A percentile compares a stretch with the other conserved stretches of the same genome.
These are phyloP conservation scores for Chlorella sp. DNA, from an alignment of 139 green algal genomes.

Conservation along the genomic window DNA sequence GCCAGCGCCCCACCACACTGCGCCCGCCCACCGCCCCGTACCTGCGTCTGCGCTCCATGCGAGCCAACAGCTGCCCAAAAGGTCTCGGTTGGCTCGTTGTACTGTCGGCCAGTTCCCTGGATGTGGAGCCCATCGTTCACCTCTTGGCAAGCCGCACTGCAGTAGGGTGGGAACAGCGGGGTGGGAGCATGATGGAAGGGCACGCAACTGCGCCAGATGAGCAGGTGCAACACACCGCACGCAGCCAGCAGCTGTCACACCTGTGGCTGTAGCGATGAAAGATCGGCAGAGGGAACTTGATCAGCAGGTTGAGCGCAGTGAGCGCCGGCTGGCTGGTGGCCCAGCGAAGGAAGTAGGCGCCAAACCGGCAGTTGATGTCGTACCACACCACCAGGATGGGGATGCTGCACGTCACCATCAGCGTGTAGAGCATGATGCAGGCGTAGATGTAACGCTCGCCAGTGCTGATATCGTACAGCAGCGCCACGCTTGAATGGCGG, in stretches of 20 bases:
- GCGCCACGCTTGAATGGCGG: neutral
- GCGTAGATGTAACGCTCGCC: neutral
- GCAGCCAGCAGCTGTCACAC: neutral
- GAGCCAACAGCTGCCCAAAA: neutral
- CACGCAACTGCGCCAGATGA: neutral
- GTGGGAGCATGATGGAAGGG: neutral
- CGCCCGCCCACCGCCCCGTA: neutral
- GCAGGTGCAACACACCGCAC: neutral
- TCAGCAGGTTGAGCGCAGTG: neutral
- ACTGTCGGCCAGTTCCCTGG: neutral
- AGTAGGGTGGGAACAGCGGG: neutral
- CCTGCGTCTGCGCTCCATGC: neutral
- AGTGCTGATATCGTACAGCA: neutral
- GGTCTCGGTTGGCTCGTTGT: neutral
- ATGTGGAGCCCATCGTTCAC: neutral
- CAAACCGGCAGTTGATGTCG: conserved; percentile 6
- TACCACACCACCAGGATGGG: neutral
- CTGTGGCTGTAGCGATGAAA: conserved; percentile 4
- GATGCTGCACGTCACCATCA: neutral
- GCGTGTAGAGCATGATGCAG: neutral
- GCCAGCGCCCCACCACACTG: neutral
- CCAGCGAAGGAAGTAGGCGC: neutral
- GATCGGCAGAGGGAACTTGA: neutral
- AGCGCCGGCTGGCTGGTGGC: neutral
- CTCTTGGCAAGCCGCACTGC: conserved; percentile 1